These are phyloP conservation scores for Aureobasidium zeae DNA, from an alignment of 2,329 filamentous ascomycete genomes.

Conservation along the genomic window DNA sequence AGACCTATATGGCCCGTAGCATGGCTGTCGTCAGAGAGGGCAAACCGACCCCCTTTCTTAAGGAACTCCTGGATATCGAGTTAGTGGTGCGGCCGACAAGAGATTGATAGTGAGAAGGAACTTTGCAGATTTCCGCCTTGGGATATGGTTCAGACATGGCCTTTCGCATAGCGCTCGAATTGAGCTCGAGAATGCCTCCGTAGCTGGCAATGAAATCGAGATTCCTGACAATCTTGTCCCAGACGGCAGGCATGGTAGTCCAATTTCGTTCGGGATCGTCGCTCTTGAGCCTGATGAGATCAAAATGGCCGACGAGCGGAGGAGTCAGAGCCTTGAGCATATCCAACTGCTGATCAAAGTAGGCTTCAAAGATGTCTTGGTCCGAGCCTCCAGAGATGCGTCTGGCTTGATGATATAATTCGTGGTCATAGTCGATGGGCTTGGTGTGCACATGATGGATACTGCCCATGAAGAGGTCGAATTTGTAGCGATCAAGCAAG, in stretches of 20 bases:
- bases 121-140: conserved; percentile 64
- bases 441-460: conserved; percentile 81
- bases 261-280: conserved; percentile 56
- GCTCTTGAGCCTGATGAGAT: conserved; percentile 76
- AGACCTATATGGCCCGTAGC: conserved; percentile 77
- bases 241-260: conserved; percentile 46
- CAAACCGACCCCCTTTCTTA: conserved; percentile 66
- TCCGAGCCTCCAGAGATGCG: conserved; percentile 52
- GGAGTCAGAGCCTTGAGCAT: conserved; percentile 70
- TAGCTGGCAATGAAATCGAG: conserved; percentile 60
- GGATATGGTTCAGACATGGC: conserved; percentile 89
- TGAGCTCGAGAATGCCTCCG: conserved; percentile 80
- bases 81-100: conserved; percentile 18
- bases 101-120: conserved; percentile 30
- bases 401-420: conserved; percentile 57
- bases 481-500: conserved; percentile 50
- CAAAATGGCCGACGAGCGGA: conserved; percentile 83
- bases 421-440: conserved; percentile 77
- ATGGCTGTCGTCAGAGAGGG: conserved; percentile 91
- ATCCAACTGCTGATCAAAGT: conserved; percentile 77
- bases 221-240: conserved; percentile 66
- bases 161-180: conserved; percentile 79
- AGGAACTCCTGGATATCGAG: conserved; percentile 54
- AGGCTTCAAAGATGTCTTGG: conserved; percentile 65
- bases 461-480: conserved; percentile 90